Conservation (phyloP, 1,284 basidiomycete genomes). For the Ganoderma multipileum region DNA sequence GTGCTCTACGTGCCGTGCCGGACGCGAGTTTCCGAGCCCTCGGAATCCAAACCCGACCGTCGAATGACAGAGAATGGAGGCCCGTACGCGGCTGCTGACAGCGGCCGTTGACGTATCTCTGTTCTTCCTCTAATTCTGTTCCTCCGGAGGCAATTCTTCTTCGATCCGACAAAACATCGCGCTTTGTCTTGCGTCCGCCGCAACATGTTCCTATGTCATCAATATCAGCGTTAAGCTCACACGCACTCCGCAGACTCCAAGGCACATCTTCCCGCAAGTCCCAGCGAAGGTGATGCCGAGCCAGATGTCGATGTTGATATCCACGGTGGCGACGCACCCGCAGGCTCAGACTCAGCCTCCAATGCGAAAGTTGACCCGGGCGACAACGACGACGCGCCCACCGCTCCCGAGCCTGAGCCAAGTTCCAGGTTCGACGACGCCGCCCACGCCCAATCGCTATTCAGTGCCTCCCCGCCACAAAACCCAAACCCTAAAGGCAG, state of each 20-base stretch:
- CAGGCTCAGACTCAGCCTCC: background rate
- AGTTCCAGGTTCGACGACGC: background rate
- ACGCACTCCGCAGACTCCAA: conserved; percentile 54
- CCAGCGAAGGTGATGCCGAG: background rate
- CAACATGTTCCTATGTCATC: background rate
- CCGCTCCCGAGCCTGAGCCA: background rate
- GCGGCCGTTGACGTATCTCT: background rate
- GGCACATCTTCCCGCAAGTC: conserved; percentile 50
- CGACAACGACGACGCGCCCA: background rate
- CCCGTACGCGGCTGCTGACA: background rate
- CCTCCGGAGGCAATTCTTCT: background rate
- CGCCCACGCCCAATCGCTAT: conserved; percentile 3
- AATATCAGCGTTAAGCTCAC: background rate
- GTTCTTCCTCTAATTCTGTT: background rate
- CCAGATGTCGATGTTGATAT: background rate
- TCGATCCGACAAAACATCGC: background rate
- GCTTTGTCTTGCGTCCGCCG: background rate
- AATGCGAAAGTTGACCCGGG: background rate
- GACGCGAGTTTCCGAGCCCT: background rate
- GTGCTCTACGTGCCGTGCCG: background rate
- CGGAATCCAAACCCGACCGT: background rate
- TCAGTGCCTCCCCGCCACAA: background rate
- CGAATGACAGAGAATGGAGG: background rate
- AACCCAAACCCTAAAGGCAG: background rate
- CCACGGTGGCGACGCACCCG: background rate